These are phyloP conservation scores for Flaveria floridana DNA, from an alignment of 140 eudicot genomes.

Conservation along the genomic window DNA sequence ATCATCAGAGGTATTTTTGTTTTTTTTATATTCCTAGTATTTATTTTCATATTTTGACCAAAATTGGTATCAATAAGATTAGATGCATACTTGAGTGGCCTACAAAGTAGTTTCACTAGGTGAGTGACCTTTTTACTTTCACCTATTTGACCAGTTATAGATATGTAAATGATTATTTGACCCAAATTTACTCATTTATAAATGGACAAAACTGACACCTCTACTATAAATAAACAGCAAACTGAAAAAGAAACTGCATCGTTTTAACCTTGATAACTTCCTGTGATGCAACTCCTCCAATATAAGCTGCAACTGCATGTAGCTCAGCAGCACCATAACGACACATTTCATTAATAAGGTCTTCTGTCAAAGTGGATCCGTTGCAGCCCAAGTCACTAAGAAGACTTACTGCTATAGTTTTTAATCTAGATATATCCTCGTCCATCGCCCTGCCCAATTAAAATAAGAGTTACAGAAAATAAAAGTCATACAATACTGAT, in stretches of 20 bases:
- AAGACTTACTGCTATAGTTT: conserved; percentile 70
- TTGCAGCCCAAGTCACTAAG: conserved; percentile 86
- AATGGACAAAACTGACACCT: background rate
- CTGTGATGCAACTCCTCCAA: conserved; percentile 96
- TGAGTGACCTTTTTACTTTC: background rate
- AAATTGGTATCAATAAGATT: too few species aligned
- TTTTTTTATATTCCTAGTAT: too few species aligned
- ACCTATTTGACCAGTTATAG: background rate
- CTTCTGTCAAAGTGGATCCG: conserved; percentile 79
- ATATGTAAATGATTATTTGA: background rate
- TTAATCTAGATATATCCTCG: conserved; percentile 86
- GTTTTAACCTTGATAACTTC: conserved; percentile 79
- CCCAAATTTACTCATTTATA: too few species aligned
- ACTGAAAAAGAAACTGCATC: background rate
- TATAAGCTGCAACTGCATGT: conserved; percentile 83
- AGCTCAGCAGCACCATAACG: conserved; percentile 97
- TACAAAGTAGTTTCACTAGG: background rate
- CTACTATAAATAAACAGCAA: background rate
- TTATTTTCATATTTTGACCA: too few species aligned
- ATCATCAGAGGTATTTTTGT: too few species aligned
- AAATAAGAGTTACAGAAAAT: background rate
- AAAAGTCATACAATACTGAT: background rate
- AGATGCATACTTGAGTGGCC: too few species aligned
- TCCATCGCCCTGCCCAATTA: conserved; percentile 69
- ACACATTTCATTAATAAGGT: conserved; percentile 90